Evolutionary conservation across 768 basidiomycete genomes (phyloP).

Genomic region (Tylopilus sp.): DNA sequence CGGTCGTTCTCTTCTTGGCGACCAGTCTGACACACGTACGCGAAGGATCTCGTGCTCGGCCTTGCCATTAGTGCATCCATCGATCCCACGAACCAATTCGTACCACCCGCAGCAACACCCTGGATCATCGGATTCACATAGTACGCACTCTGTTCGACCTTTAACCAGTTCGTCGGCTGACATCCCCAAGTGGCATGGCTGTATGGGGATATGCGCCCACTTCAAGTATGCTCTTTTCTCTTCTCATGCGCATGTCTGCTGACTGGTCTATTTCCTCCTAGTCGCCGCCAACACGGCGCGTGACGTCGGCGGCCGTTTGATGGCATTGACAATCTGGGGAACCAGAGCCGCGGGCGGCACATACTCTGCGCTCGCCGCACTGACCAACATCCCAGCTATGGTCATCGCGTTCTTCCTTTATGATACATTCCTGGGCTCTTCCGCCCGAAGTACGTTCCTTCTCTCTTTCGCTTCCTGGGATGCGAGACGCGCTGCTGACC

Average conservation of each 20-base stretch:
- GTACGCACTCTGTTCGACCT: constrained; percentile 34
- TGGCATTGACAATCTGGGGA: constrained; percentile 62
- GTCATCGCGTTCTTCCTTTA: constrained; percentile 52
- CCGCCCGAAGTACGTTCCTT: constrained; percentile 55
- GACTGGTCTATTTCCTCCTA: constrained; percentile 18
- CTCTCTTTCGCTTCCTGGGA: background rate
- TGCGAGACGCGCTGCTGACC: constrained; percentile 13
- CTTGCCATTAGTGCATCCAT: constrained; percentile 23
- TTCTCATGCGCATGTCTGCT: background rate
- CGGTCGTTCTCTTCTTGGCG: background rate
- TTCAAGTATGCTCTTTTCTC: constrained; percentile 34
- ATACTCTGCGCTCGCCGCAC: constrained; percentile 61
- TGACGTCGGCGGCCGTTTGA: constrained; percentile 63
- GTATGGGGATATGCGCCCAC: constrained; percentile 60
- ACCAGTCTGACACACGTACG: background rate
- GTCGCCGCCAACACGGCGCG: constrained; percentile 66
- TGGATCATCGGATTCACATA: constrained; percentile 57
- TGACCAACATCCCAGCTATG: constrained; percentile 65
- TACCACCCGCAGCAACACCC: constrained; percentile 51
- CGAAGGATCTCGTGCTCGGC: constrained; percentile 20
- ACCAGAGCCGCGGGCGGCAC: constrained; percentile 44
- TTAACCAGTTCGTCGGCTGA: background rate
- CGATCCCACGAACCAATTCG: constrained; percentile 54
- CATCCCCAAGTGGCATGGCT: constrained; percentile 41
- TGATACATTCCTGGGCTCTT: constrained; percentile 55